phyloP scores from a whole-genome alignment of 306 rosid species.

The Rosa chinensis region DNA sequence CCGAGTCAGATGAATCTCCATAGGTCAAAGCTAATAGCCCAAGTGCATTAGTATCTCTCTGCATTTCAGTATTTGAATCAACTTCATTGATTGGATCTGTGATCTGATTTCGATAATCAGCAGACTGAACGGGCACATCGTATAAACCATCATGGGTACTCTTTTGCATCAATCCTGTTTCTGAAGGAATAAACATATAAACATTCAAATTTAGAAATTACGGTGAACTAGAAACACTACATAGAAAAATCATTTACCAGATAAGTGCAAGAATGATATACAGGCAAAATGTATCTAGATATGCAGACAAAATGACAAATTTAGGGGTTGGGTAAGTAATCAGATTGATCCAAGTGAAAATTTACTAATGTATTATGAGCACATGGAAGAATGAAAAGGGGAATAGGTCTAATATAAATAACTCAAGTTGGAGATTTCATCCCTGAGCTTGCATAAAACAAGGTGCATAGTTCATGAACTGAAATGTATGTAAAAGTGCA shows the following conservation, averaged over 20 bases:
- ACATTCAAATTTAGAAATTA: neutral
- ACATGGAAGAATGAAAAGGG: neutral
- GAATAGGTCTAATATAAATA: neutral
- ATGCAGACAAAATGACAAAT: neutral
- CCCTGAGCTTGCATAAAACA: constrained; percentile 40
- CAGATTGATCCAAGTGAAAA: neutral
- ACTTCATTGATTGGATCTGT: constrained; percentile 34
- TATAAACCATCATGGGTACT: constrained; percentile 36
- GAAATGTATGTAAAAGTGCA: constrained; percentile 33
- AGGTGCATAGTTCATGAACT: constrained; percentile 16
- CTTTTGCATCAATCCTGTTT: constrained; percentile 52
- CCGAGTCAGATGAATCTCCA: constrained; percentile 89
- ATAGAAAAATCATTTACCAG: neutral
- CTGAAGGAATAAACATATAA: constrained; percentile 1
- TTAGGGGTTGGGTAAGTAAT: neutral
- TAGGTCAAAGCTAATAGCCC: constrained; percentile 81
- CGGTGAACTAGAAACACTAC: neutral
- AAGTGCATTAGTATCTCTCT: constrained; percentile 67
- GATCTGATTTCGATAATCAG: constrained; percentile 28
- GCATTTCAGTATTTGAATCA: constrained; percentile 42
- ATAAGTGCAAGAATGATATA: neutral
- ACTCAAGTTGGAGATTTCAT: constrained; percentile 33
- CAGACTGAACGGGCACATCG: constrained; percentile 49
- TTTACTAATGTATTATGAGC: neutral
- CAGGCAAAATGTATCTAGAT: neutral